Evolutionary conservation across 1,284 basidiomycete genomes (phyloP), one percentile per base, ranked within the genome.

Genomic region (Cutaneotrichosporon curvatum): DNA sequence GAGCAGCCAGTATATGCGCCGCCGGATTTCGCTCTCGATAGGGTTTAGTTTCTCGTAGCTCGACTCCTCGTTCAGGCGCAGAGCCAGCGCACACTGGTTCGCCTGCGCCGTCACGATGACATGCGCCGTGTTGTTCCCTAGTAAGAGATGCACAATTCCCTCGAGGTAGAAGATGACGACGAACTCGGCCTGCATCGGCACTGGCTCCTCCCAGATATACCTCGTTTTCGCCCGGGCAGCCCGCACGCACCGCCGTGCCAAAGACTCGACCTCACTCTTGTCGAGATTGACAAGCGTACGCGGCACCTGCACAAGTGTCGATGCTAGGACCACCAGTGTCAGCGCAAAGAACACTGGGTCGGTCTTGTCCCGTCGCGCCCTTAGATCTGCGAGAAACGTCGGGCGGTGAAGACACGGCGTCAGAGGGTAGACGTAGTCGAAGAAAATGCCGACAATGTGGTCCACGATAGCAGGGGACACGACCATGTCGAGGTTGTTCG

Each of bases 121-220:
- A 45, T 68, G 66, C 1, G 65, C 66, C 0, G 65, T 65, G 37
- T 68, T 65, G 48, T 67, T 65, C 4, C 66, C 66, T 2, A 68
- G 42, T 2, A 68, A 41, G 0, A 68, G 54, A 38, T 66, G 62
- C 1, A 64, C 65, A 37, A 67, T 68, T 3, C 63, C 64, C 48
- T 67, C 63, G 6, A 56, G 43, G 43, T 56, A 56, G 30, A 49
- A 56, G 25, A 56, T 44, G 20, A 47, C 48, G 2, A 56, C 47
- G 33, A 52, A 50, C 34, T 56, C 54, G 7, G 43, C 41, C 1
- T 36, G 44, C 20, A 56, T 44, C 2, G 54, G 50, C 11, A 45
- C 45, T 8, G 50, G 40, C 12, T 56, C 56, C 23, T 68, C 66
- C 58, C 57, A 68, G 25, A 68, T 52, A 31, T 50, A 57, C 4